Evolutionary conservation across 1,139 yeast species (phyloP), one percentile per base, ranked within the genome.

Genomic region (Kodamaea alishanica): DNA sequence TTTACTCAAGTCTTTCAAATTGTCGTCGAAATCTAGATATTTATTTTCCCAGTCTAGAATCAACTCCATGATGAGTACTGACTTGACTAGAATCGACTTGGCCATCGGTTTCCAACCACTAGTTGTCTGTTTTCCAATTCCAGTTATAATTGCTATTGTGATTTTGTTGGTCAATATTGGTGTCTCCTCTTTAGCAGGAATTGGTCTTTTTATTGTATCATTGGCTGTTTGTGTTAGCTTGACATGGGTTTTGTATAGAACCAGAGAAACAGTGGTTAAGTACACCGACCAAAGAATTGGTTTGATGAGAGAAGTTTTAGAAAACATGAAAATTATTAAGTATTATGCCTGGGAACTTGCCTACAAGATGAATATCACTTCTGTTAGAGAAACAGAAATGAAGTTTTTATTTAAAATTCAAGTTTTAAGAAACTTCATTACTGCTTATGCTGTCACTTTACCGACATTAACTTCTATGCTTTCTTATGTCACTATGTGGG

Each of bases 281-380:
- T 65, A 48, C 43, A 57, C 73, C 20, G 76, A 71, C 50, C 60
- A 65, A 46, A 58, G 76, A 51, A 68, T 71, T 38, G 58, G 71
- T 25, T 55, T 68, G 39, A 69, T 70, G 69, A 61, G 75, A 46
- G 77, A 71, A 50, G 64, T 65, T 24, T 61, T 71, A 44, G 58
- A 56, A 39, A 65, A 70, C 50, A 55, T 71, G 45, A 71, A 70
- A 46, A 58, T 70, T 32, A 70, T 71, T 47, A 71, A 71, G 53
- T 71, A 64, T 40, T 71, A 70, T 44, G 74, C 76, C 24, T 71
- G 77, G 77, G 77, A 71, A 54, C 33, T 60, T 45, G 75, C 76
- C 27, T 71, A 71, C 54, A 65, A 64, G 50, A 44, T 56, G 35
- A 58, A 60, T 41, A 61, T 71, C 34, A 56, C 65, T 25, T 52